Conservation (phyloP, 2,329 filamentous ascomycete species). For the Chrysoporthe puriensis region DNA sequence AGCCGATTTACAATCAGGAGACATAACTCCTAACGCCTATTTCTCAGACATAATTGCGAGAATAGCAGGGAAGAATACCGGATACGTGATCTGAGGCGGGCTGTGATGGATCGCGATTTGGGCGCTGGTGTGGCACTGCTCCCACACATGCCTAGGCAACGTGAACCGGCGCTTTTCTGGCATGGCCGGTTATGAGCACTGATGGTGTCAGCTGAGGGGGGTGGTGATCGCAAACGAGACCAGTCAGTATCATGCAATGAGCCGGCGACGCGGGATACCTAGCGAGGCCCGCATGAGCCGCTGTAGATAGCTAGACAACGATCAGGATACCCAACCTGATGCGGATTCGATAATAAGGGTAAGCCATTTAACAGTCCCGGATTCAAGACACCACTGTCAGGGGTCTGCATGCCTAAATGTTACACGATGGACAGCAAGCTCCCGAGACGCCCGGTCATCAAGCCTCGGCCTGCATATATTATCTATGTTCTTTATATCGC, state of each 20-base stretch:
- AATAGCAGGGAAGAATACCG: no score
- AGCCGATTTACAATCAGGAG: no score
- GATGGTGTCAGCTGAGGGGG: not conserved
- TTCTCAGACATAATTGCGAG: no score
- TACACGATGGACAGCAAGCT: not conserved
- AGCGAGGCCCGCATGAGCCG: not conserved
- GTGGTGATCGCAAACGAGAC: not conserved
- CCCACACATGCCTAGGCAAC: not conserved
- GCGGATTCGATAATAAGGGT: no score
- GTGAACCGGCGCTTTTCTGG: not conserved
- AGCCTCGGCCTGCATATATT: not conserved
- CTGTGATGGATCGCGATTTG: not conserved
- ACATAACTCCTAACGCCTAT: no score
- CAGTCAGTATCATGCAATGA: not conserved
- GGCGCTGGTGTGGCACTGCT: not conserved
- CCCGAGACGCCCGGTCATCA: not conserved
- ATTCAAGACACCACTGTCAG: not conserved
- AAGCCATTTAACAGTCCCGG: not conserved
- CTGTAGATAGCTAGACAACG: not conserved
- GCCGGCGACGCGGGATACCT: no score
- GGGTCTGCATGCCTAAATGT: not conserved
- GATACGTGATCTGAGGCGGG: no score
- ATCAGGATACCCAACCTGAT: not conserved
- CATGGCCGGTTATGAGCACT: no score
- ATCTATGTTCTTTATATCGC: not conserved